Evolutionary conservation across 78 protist genomes (phyloP).

Genomic region (Planoprotostelium fungivorum): DNA sequence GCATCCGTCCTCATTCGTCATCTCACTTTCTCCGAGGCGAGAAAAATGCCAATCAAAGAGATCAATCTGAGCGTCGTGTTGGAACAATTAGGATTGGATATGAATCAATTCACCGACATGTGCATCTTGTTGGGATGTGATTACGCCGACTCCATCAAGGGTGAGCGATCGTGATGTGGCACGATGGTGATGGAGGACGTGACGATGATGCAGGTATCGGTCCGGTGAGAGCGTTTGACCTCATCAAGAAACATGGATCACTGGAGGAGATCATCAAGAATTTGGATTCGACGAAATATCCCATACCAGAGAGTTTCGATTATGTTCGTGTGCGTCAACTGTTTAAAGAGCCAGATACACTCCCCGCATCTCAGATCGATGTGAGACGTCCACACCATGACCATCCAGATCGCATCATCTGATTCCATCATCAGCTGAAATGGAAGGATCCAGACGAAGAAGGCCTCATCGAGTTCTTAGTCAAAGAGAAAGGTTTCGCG

Average conservation of each 20-base stretch:
- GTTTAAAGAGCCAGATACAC: constrained; percentile 79
- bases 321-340: constrained; percentile 72
- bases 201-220: constrained; percentile 64
- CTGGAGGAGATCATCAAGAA: constrained; percentile 70
- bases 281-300: constrained; percentile 59
- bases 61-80: constrained; percentile 59
- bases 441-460: constrained; percentile 86
- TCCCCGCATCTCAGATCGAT: constrained; percentile 7
- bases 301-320: constrained; percentile 69
- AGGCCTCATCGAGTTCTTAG: constrained; percentile 72
- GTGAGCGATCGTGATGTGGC: not conserved
- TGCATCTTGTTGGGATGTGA: constrained; percentile 96
- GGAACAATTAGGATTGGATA: constrained; percentile 62
- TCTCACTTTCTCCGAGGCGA: constrained; percentile 78
- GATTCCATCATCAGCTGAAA: constrained; percentile 3
- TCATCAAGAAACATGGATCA: constrained; percentile 53
- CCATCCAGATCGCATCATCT: too few relatives aligned
- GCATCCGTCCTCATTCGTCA: constrained; percentile 59
- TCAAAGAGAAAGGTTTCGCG: constrained; percentile 77
- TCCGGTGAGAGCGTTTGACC: constrained; percentile 67
- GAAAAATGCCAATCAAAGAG: constrained; percentile 84
- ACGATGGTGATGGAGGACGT: not conserved
- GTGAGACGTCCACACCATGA: not conserved
- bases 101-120: constrained; percentile 93
- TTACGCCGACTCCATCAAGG: constrained; percentile 80